phyloP scores from a whole-genome alignment of 805 yeast species.

The Scheffersomyces stipitis region DNA sequence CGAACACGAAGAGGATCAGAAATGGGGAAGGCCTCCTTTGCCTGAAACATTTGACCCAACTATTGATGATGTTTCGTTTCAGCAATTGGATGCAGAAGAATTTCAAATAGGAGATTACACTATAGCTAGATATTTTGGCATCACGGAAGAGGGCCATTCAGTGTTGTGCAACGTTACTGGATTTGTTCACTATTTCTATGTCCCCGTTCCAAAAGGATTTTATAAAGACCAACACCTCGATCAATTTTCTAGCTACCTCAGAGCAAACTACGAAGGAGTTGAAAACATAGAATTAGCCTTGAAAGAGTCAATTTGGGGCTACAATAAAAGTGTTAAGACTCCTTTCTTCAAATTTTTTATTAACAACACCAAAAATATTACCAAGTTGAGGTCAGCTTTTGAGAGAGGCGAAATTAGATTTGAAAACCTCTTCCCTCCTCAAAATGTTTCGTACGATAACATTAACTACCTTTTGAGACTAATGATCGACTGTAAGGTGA shows the following conservation, averaged over 20 bases:
- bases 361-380: conserved; percentile 63
- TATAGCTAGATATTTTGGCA: conserved; percentile 85
- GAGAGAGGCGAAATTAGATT: conserved; percentile 77
- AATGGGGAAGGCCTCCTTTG: conserved; percentile 57
- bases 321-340: conserved; percentile 69
- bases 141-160: conserved; percentile 83
- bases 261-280: conserved; percentile 54
- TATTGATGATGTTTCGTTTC: conserved; percentile 63
- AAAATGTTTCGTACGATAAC: conserved; percentile 79
- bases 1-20: conserved; percentile 35
- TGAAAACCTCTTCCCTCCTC: conserved; percentile 62
- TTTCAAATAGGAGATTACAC: conserved; percentile 56
- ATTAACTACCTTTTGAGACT: conserved; percentile 80
- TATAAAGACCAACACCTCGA: conserved; percentile 51
- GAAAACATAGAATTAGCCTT: conserved; percentile 60
- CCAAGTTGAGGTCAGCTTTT: conserved; percentile 72
- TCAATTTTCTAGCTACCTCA: conserved; percentile 46
- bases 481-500: conserved; percentile 89
- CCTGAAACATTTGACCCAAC: conserved; percentile 50
- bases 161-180: conserved; percentile 88
- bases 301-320: conserved; percentile 95
- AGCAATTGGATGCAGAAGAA: conserved; percentile 95
- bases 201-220: conserved; percentile 85
- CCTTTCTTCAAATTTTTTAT: conserved; percentile 78
- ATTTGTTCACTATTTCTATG: conserved; percentile 85